Base-by-base conservation (phyloP, 2,329 filamentous ascomycete genomes). In the Mycocentrospora acerina region DNA sequence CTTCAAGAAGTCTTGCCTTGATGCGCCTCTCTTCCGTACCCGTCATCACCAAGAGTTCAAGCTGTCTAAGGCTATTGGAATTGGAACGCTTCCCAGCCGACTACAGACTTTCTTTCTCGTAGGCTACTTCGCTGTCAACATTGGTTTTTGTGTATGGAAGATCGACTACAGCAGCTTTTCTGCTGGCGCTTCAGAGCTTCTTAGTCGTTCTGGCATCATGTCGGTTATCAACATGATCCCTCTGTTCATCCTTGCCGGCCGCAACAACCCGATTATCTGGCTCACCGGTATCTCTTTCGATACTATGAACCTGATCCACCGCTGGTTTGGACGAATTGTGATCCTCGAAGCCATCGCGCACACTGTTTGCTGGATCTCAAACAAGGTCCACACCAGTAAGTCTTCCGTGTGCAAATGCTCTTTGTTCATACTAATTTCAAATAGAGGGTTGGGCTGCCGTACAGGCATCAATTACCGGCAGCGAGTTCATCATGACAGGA, bases 291-390 rank as follows among this genome's bases (percentile, higher is more conserved):
- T 90, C 48, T 87, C 84, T 4, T 91, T 90, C 64, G 86, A 91
- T 65, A 88, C 85, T 1, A 90, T 87, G 75, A 91, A 90, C 70
- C 69, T 91, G 45, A 74, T 90, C 41, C 86, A 91, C 67, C 80
- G 87, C 46, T 90, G 86, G 86, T 78, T 89, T 47, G 86, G 86
- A 53, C 81, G 86, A 26, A 87, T 90, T 43, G 84, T 86, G 17
- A 76, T 85, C 13, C 68, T 88, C 11, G 85, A 91, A 63, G 75
- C 82, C 8, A 52, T 90, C 27, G 72, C 78, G 19, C 86, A 90
- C 67, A 81, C 79, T 1, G 59, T 81, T 26, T 77, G 83, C 35
- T 88, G 75, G 67, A 75, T 80, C 46, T 54, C 68, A 19, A 64
- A 59, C 48, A 73, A 72, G 49, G 64, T 73, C 9, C 55, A 66